phyloP scores from a whole-genome alignment of 148 eudicot species.

The Rhododendron ovatum region DNA sequence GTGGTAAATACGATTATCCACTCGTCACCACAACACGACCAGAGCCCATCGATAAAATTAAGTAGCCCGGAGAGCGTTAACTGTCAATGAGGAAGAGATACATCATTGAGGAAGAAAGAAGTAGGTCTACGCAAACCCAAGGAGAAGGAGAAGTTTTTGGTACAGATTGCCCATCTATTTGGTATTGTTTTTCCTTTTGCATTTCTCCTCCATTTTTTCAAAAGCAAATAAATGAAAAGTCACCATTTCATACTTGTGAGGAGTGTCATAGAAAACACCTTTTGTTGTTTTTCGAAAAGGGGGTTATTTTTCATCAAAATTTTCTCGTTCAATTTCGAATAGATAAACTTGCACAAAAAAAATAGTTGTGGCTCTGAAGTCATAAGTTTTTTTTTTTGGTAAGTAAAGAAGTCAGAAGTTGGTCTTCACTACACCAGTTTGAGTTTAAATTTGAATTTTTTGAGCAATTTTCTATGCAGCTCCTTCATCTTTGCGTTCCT shows the following conservation, averaged over 20 bases:
- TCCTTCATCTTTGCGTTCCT: neutral
- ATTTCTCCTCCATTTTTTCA: neutral
- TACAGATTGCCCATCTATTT: neutral
- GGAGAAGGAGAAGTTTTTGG: neutral
- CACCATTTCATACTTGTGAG: neutral
- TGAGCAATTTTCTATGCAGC: neutral
- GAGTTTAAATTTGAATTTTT: neutral
- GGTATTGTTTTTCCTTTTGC: neutral
- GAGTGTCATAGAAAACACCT: neutral
- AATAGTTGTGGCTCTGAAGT: neutral
- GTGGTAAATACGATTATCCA: slow-evolving; percentile 19
- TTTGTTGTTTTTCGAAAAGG: neutral
- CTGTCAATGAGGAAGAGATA: neutral
- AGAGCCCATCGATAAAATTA: slow-evolving; percentile 15
- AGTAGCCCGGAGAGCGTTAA: slow-evolving; percentile 11
- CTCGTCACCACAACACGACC: slow-evolving; percentile 27
- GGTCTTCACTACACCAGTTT: neutral
- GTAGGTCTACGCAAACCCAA: neutral
- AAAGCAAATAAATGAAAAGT: neutral
- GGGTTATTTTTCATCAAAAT: neutral
- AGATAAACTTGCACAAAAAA: neutral
- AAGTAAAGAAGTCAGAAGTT: neutral
- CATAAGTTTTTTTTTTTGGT: no score
- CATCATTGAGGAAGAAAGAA: neutral
- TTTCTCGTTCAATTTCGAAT: neutral